Evolutionary conservation across 164 flowering plant species (phyloP).

Genomic region (Protea cynaroides): DNA sequence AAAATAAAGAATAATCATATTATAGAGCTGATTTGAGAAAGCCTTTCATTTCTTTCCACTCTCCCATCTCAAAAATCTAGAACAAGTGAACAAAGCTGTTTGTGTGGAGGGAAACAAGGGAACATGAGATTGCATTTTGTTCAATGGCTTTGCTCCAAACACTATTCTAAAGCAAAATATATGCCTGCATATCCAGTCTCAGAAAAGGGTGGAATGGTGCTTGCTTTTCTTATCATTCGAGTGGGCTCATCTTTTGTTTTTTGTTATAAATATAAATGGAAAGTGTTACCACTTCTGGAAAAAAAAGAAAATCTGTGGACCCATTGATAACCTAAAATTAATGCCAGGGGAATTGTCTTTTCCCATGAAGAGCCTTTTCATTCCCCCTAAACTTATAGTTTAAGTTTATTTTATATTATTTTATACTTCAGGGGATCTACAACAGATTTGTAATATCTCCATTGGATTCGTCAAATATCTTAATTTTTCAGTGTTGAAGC

Average conservation of each 20-base stretch:
- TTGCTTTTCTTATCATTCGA: neutral
- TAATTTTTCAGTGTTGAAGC: neutral
- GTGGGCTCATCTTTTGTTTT: neutral
- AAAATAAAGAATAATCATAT: too few relatives aligned
- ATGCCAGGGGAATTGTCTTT: too few relatives aligned
- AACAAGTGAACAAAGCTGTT: too few relatives aligned
- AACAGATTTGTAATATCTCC: neutral
- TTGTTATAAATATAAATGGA: neutral
- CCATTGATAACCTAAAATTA: too few relatives aligned
- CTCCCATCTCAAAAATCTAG: too few relatives aligned
- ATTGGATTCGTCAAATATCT: neutral
- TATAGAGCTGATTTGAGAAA: too few relatives aligned
- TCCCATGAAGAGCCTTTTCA: too few relatives aligned
- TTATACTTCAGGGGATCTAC: neutral
- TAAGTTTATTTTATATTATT: neutral
- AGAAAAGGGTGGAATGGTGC: neutral
- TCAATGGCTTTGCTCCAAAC: neutral
- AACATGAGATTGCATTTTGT: neutral
- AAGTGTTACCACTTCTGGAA: neutral
- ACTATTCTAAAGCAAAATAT: neutral
- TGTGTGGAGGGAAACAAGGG: conserved; percentile 5
- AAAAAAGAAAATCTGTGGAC: neutral
- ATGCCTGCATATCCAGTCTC: neutral
- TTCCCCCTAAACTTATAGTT: too few relatives aligned
- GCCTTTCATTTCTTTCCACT: too few relatives aligned